Evolutionary conservation across 345 rosid genomes (phyloP).

Genomic region (Gossypium ekmanianum): DNA sequence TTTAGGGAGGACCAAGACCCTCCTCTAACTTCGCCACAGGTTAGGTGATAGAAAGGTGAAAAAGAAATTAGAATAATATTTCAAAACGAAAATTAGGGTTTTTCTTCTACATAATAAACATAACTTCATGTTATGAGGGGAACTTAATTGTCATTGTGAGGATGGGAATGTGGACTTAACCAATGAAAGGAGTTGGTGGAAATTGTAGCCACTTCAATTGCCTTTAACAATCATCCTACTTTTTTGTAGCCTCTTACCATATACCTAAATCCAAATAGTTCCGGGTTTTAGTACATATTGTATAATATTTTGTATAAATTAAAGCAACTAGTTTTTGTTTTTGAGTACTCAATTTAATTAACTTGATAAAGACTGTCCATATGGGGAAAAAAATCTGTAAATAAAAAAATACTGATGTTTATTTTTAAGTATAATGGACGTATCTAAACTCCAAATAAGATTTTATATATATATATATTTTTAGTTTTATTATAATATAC

Average conservation of each 20-base stretch:
- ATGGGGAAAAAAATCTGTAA: not conserved
- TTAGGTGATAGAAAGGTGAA: too few relatives aligned
- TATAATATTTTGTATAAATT: not conserved
- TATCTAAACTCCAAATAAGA: too few relatives aligned
- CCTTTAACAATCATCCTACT: constrained; percentile 3
- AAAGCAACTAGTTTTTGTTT: not conserved
- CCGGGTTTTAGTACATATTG: constrained; percentile 14
- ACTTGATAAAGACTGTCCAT: not conserved
- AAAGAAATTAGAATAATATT: too few relatives aligned
- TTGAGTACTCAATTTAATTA: not conserved
- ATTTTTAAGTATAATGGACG: too few relatives aligned
- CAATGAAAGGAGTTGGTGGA: constrained; percentile 35
- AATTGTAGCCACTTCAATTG: constrained; percentile 25
- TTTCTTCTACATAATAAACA: not conserved
- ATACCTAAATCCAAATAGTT: constrained; percentile 44
- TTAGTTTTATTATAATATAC: too few relatives aligned
- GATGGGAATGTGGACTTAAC: constrained; percentile 8
- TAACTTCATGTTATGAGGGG: not conserved
- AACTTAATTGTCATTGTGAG: constrained; percentile 9
- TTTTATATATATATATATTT: too few relatives aligned
- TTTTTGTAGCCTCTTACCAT: constrained; percentile 25
- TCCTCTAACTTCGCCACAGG: too few relatives aligned
- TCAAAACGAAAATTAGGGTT: too few relatives aligned
- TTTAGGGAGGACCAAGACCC: too few relatives aligned
- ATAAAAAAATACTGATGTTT: too few relatives aligned